These are phyloP conservation scores for Amauroascus niger DNA, from an alignment of 2,329 filamentous ascomycete species.

Conservation along the genomic window DNA sequence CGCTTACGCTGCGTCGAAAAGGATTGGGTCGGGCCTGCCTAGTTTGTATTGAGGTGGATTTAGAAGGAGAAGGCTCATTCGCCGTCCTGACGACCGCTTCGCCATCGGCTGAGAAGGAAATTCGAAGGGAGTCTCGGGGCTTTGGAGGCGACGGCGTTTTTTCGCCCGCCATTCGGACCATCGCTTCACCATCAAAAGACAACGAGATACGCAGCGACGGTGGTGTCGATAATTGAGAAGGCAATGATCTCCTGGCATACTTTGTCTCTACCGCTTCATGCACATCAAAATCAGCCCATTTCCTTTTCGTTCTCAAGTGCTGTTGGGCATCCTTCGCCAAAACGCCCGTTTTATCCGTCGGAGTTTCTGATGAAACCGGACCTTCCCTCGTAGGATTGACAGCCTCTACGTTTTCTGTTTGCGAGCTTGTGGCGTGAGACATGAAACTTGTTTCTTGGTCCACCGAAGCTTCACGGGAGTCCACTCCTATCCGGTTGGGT, in stretches of 20 bases:
- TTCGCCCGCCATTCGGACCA: conserved; percentile 32
- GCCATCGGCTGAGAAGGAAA: conserved; percentile 78
- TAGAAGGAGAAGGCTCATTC: conserved; percentile 56
- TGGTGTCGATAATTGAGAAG: conserved; percentile 16
- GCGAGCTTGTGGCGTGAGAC: conserved; percentile 1
- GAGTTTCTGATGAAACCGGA: background rate
- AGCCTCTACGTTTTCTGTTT: conserved; percentile 16
- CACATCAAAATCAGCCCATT: conserved; percentile 11
- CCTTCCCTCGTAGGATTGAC: conserved; percentile 15
- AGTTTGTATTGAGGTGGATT: conserved; percentile 41
- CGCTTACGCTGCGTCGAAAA: conserved; percentile 63
- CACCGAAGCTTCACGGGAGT: background rate
- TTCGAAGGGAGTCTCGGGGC: conserved; percentile 49
- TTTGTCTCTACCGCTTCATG: conserved; percentile 1
- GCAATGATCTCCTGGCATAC: background rate
- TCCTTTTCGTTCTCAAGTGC: conserved; percentile 13
- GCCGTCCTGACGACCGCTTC: conserved; percentile 74
- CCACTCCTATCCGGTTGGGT: background rate
- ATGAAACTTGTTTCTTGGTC: background rate
- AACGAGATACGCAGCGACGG: conserved; percentile 35
- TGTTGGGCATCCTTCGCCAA: background rate
- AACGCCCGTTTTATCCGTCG: conserved; percentile 17
- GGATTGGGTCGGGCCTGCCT: conserved; percentile 43
- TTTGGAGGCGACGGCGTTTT: conserved; percentile 35
- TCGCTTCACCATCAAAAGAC: conserved; percentile 35